Evolutionary conservation across 225 moss, liverwort and hornwort genomes (phyloP).

Genomic region (Sphagnum tenellum): DNA sequence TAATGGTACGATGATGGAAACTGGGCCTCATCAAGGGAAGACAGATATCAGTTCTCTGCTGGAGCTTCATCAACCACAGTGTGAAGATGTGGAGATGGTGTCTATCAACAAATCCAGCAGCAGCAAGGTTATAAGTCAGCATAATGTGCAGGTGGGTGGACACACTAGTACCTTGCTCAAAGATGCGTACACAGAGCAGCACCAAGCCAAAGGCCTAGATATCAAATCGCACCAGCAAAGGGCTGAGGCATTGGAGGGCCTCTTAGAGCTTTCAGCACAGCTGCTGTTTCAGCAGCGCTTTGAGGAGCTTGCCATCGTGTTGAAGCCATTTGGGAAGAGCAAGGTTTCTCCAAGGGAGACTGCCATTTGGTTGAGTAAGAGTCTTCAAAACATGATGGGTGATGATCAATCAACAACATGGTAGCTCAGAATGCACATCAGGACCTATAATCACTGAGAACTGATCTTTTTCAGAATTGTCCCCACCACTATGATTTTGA

Average conservation of each 20-base stretch:
- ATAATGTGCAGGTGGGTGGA: constrained; percentile 28
- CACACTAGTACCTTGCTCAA: constrained; percentile 7
- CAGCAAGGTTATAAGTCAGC: constrained; percentile 21
- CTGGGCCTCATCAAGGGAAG: constrained; percentile 63
- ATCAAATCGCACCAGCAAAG: constrained; percentile 87
- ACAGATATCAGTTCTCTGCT: constrained; percentile 89
- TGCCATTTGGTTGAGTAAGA: too few species aligned
- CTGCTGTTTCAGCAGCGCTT: constrained; percentile 85
- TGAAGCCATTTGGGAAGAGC: constrained; percentile 91
- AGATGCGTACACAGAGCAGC: neutral
- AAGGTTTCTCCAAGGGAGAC: constrained; percentile 98
- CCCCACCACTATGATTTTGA: too few species aligned
- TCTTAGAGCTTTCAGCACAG: constrained; percentile 90
- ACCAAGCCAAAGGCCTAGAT: constrained; percentile 55
- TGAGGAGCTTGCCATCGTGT: constrained; percentile 86
- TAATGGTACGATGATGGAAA: constrained; percentile 44
- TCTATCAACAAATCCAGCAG: constrained; percentile 30
- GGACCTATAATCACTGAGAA: too few species aligned
- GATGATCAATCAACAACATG: too few species aligned
- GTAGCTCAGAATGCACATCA: too few species aligned
- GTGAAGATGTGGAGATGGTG: constrained; percentile 52
- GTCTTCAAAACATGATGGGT: too few species aligned
- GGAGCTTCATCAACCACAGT: constrained; percentile 52
- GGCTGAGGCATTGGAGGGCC: constrained; percentile 90
- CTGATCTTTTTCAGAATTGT: too few species aligned